Evolutionary conservation across 768 basidiomycete genomes (phyloP).

Genomic region (Russula ochroleuca): DNA sequence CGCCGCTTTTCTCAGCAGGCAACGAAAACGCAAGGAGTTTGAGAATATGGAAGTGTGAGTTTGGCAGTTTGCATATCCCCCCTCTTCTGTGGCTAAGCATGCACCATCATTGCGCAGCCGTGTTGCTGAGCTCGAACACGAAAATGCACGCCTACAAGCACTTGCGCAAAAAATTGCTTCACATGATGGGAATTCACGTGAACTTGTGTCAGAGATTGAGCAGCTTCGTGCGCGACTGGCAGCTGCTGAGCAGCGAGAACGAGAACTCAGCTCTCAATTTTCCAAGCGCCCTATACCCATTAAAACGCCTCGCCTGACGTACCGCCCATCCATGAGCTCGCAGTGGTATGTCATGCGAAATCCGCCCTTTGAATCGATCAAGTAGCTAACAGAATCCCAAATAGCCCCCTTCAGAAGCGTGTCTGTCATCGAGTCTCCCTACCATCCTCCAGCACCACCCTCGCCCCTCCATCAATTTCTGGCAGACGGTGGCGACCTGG

Average conservation of each 20-base stretch:
- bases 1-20: slow-evolving; percentile 85
- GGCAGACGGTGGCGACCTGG: no score
- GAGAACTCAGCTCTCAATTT: slow-evolving; percentile 59
- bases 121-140: slow-evolving; percentile 78
- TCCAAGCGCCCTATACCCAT: slow-evolving; percentile 39
- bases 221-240: slow-evolving; percentile 61
- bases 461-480: no score
- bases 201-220: slow-evolving; percentile 58
- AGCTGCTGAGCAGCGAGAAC: slow-evolving; percentile 62
- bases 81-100: slow-evolving; percentile 17
- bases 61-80: slow-evolving; percentile 24
- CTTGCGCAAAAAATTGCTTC: slow-evolving; percentile 46
- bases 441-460: no score
- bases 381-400: no score
- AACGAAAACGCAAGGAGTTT: slow-evolving; percentile 89
- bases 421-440: no score
- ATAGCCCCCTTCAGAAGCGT: no score
- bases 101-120: slow-evolving; percentile 47
- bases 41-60: slow-evolving; percentile 87
- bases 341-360: no score
- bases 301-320: slow-evolving; percentile 50
- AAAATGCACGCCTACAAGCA: slow-evolving; percentile 67
- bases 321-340: no score
- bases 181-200: slow-evolving; percentile 33
- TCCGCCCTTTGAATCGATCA: no score